Base-by-base conservation (phyloP, 202 grass and related monocot species). In the Bolboschoenoplectus hybrid region DNA sequence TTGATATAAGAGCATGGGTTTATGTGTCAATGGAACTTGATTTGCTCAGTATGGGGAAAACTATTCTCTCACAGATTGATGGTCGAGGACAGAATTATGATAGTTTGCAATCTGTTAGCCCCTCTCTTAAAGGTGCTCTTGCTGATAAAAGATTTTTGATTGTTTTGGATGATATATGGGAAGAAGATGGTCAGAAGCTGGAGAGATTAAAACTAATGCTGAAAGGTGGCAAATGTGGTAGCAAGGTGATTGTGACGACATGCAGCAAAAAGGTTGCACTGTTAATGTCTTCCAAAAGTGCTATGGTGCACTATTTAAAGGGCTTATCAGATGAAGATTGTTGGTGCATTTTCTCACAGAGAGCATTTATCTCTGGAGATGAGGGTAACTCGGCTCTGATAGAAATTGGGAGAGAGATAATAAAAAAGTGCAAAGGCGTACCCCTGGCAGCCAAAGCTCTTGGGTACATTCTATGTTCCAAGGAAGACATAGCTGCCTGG, bases 161-260 rank as follows among this genome's bases (percentile, higher is more conserved):
- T 55, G 79, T 95, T 3, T 74, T 95, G 55, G 91, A 95, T 83
- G 89, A 66, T 50, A 52, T 95, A 16, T 92, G 61, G 89, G 88
- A 90, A 34, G 88, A 67, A 39, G 39, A 91, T 61, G 66, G 55
- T 53, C 60, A 9, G 7, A 56, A 80, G 17, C 58, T 89, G 80
- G 80, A 86, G 11, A 49, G 60, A 12, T 11, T 95, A 46, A 91
- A 62, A 57, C 50, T 66, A 11, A 85, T 92, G 55, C 60, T 92
- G 6, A 79, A 46, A 11, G 44, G 70, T 14, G 86, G 67, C 7
- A 32, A 40, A 11, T 62, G 12, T 4, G 82, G 43, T 0, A 86
- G 47, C 51, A 92, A 82, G 46, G 47, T 92, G 14, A 51, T 94
- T 46, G 81, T 92, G 46, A 94, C 90, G 11, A 90, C 86, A 7